Conservation (phyloP, 73 alveolate genomes). For the Symbiodinium natans region DNA sequence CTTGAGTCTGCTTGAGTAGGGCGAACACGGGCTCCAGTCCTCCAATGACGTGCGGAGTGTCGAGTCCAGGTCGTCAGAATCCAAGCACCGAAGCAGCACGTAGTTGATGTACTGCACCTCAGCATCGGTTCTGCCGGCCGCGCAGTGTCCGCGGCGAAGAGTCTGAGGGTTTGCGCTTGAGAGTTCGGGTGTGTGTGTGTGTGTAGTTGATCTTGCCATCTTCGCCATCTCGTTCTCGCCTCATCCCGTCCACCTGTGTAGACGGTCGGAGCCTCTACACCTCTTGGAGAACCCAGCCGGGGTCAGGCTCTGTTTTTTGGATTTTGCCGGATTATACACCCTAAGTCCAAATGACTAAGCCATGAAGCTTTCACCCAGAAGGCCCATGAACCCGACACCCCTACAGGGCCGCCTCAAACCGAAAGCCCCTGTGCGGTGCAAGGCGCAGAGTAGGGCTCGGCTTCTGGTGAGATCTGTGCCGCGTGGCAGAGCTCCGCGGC, state of each 20-base stretch:
- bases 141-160: no score
- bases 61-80: neutral
- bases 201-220: no score
- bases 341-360: neutral
- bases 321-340: neutral
- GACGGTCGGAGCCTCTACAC: neutral
- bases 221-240: no score
- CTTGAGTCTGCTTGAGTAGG: no score
- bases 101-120: slow-evolving; percentile 60
- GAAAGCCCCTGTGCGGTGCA: neutral
- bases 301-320: no score
- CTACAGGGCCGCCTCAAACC: neutral
- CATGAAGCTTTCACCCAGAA: neutral
- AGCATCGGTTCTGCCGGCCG: no score
- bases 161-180: neutral
- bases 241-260: neutral
- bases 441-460: slow-evolving; percentile 31
- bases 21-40: no score
- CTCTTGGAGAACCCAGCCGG: no score
- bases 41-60: slow-evolving; percentile 33
- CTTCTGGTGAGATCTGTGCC: slow-evolving; percentile 50
- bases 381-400: neutral
- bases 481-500: slow-evolving; percentile 52
- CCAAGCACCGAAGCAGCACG: slow-evolving; percentile 34
- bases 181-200: no score